phyloP scores from a whole-genome alignment of 2,329 filamentous ascomycete species.

The Chaetomium olivaceum region DNA sequence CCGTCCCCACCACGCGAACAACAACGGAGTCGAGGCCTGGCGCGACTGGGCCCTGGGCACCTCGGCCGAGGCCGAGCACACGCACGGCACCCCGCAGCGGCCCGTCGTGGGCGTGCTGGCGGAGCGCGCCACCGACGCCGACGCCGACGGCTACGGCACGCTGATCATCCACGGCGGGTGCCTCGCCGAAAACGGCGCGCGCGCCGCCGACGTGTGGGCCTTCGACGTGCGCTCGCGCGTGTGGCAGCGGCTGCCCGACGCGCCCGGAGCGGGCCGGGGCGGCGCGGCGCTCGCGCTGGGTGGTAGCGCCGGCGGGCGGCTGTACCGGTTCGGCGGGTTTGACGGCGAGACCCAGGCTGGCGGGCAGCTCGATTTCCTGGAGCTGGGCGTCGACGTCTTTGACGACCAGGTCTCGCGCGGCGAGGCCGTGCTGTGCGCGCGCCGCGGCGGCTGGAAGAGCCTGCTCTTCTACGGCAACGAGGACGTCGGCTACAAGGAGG shows the following conservation, averaged over 20 bases:
- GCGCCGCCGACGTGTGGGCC: constrained; percentile 71
- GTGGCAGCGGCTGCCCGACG: constrained; percentile 69
- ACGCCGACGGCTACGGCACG: constrained; percentile 63
- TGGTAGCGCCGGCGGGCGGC: constrained; percentile 45
- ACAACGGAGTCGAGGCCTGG: constrained; percentile 48
- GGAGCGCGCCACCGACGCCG: constrained; percentile 59
- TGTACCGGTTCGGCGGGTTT: constrained; percentile 81
- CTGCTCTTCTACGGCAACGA: constrained; percentile 41
- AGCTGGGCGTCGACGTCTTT: constrained; percentile 58
- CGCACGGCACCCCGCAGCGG: constrained; percentile 61
- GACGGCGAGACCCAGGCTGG: constrained; percentile 71
- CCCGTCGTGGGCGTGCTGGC: constrained; percentile 60
- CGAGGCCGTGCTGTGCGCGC: constrained; percentile 53
- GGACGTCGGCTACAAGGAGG: constrained; percentile 36
- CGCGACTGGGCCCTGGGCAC: constrained; percentile 58
- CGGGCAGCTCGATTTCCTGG: constrained; percentile 67
- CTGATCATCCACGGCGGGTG: constrained; percentile 78
- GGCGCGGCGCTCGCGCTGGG: constrained; percentile 67
- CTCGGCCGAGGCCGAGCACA: constrained; percentile 46
- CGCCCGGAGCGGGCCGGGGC: constrained; percentile 65
- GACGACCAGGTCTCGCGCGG: constrained; percentile 44
- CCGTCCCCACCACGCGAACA: constrained; percentile 30
- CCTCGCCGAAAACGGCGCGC: constrained; percentile 54
- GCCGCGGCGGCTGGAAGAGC: constrained; percentile 57
- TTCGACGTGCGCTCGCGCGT: constrained; percentile 65